A percentile compares a stretch with the other conserved stretches of the same genome.
These are phyloP conservation scores for Ascochyta koolunga DNA, from an alignment of 2,329 filamentous ascomycete species.

Conservation along the genomic window DNA sequence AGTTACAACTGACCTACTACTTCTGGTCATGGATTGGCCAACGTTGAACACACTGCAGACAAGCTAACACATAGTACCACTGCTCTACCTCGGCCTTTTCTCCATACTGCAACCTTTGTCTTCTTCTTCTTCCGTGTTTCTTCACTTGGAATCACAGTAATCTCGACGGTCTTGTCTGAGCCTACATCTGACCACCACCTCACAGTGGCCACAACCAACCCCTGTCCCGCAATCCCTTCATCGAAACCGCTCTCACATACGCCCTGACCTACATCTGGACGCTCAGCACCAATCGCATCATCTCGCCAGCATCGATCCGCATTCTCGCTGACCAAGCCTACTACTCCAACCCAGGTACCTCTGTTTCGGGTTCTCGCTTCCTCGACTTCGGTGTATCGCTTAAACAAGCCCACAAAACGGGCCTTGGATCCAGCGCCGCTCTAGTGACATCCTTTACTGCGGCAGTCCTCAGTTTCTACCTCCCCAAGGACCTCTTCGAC, in stretches of 20 bases:
- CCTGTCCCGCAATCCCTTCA: conserved; percentile 76
- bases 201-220: conserved; percentile 46
- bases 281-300: conserved; percentile 56
- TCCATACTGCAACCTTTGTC: no score
- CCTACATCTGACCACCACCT: background rate
- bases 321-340: conserved; percentile 97
- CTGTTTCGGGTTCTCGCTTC: conserved; percentile 61
- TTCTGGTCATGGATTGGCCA: no score
- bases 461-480: conserved; percentile 76
- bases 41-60: no score
- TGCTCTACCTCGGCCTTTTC: no score
- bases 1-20: no score
- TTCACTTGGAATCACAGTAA: no score
- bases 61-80: no score
- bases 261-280: conserved; percentile 78
- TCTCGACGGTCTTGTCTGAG: no score
- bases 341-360: conserved; percentile 68
- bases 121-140: no score
- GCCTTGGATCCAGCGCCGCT: conserved; percentile 91
- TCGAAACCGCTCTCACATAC: conserved; percentile 89
- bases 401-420: conserved; percentile 86
- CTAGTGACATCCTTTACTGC: conserved; percentile 87
- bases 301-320: conserved; percentile 75
- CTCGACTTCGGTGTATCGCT: conserved; percentile 78
- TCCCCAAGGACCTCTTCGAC: conserved; percentile 63